phyloP scores from a whole-genome alignment of 1,139 yeast species.

The Suhomyces choctaworum region DNA sequence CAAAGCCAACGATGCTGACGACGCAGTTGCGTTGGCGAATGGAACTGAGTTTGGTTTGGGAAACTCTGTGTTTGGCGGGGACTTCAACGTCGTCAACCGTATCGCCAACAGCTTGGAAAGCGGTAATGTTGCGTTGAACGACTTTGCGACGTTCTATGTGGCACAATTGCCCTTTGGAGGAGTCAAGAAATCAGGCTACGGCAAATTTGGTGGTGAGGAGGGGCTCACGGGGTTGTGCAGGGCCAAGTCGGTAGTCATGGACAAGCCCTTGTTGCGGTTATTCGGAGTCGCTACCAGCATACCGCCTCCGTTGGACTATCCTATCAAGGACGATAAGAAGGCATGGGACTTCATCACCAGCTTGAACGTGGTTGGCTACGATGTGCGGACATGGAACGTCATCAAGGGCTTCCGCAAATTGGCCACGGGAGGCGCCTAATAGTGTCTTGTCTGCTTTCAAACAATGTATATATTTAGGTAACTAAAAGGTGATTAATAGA shows the following conservation, averaged over 20 bases:
- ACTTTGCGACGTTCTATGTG: constrained; percentile 92
- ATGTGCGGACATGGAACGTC: constrained; percentile 66
- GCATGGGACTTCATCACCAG: constrained; percentile 89
- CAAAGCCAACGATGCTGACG: constrained; percentile 62
- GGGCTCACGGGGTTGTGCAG: constrained; percentile 87
- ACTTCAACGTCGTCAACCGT: constrained; percentile 54
- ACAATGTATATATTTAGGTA: constrained; percentile 4
- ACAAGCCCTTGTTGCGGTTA: constrained; percentile 63
- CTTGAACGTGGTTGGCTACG: constrained; percentile 86
- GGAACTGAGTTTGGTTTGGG: constrained; percentile 90
- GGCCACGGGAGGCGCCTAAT: constrained; percentile 35
- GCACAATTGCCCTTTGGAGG: constrained; percentile 89
- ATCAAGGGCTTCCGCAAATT: constrained; percentile 41
- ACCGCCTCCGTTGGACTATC: constrained; percentile 88
- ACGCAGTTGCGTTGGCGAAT: constrained; percentile 80
- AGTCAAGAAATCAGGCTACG: constrained; percentile 86
- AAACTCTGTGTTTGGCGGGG: constrained; percentile 78
- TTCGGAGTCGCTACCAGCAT: constrained; percentile 70
- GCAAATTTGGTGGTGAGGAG: constrained; percentile 96
- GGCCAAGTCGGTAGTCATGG: constrained; percentile 84
- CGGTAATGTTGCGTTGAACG: constrained; percentile 95
- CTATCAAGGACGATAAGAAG: constrained; percentile 72
- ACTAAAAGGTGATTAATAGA: too few species aligned
- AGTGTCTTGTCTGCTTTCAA: too few species aligned
- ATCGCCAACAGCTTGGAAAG: constrained; percentile 66